Evolutionary conservation across 495 filamentous ascomycete species (phyloP), one percentile per base, ranked within the genome.

Genomic region (Aspergillus bertholletiae): DNA sequence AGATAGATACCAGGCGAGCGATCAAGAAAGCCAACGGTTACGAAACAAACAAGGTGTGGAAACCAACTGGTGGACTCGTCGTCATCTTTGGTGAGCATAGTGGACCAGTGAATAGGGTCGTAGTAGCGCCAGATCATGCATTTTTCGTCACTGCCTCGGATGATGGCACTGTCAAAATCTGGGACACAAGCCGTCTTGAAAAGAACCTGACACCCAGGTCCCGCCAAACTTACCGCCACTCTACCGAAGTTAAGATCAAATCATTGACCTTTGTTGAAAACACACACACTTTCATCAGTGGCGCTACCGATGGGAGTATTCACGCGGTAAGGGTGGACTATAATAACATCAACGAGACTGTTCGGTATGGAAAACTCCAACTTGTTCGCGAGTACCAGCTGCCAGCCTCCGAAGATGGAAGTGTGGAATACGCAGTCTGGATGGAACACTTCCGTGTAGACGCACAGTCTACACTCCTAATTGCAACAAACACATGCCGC

Each of bases 131-230:
- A 7, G 95, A 97, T 67, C 95, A 99, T 68, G 74, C 82, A 3
- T 99, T 99, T 74, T 99, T 99, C 69, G 80, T 94, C 24, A 97
- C 93, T 0, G 94, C 81, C 5, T 92, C 92, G 12, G 92, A 97
- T 68, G 95, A 99, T 71, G 88, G 92, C 9, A 86, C 81, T 15
- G 90, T 96, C 37, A 95, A 90, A 61, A 80, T 99, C 8, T 99
- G 95, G 95, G 95, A 99, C 68, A 87, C 90, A 11, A 82, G 83
- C 21, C 81, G 95, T 30, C 75, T 99, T 5, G 95, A 99, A 66
- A 85, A 88, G 35, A 97, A 96, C 65, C 76, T 97, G 39, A 85
- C 87, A 0, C 88, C 96, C 63, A 82, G 90, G 39, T 88, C 92
- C 12, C 80, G 95, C n/a, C 90, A 94, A 61, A 97, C 89, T 0